phyloP scores from a whole-genome alignment of 768 basidiomycete species.

The Pholiota conissans region DNA sequence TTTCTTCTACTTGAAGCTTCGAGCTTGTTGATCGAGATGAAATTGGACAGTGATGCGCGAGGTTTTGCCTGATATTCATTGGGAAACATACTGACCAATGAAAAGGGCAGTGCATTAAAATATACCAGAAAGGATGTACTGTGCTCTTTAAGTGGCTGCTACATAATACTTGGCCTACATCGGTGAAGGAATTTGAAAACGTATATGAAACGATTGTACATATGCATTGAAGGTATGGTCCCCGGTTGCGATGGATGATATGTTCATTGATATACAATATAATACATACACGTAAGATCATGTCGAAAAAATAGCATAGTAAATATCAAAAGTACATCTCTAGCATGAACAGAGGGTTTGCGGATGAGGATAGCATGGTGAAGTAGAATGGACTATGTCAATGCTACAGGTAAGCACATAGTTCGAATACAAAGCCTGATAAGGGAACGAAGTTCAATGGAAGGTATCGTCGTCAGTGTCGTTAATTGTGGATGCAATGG shows the following conservation, averaged over 20 bases:
- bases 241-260: too few relatives aligned
- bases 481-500: not conserved
- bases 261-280: not conserved
- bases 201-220: too few relatives aligned
- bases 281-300: not conserved
- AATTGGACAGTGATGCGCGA: constrained; percentile 69
- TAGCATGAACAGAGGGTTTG: not conserved
- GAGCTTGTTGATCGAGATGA: not conserved
- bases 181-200: too few relatives aligned
- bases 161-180: too few relatives aligned
- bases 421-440: not conserved
- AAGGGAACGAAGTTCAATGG: not conserved
- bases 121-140: too few relatives aligned
- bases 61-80: constrained; percentile 67
- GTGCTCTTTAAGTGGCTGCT: too few relatives aligned
- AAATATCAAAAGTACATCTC: not conserved
- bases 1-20: not conserved
- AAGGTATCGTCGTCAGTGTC: not conserved
- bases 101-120: too few relatives aligned
- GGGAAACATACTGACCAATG: constrained; percentile 68
- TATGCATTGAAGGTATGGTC: too few relatives aligned
- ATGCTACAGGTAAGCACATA: not conserved
- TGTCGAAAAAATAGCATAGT: not conserved
- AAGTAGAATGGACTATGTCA: not conserved
- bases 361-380: not conserved